phyloP scores from a whole-genome alignment of 2,329 filamentous ascomycete genomes.

The Fusarium pilosicola region DNA sequence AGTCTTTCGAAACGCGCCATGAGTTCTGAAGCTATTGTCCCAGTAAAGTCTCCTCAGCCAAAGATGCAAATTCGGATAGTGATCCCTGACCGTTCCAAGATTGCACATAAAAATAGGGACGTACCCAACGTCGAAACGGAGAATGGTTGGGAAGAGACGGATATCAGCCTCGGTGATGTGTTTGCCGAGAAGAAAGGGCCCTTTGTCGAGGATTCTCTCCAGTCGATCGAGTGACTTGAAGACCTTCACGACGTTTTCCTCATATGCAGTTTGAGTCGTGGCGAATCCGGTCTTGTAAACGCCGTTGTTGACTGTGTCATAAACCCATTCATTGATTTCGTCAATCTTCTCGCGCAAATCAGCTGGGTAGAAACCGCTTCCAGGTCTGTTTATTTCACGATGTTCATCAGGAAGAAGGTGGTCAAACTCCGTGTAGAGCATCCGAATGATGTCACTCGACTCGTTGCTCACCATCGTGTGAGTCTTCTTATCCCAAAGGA shows the following conservation, averaged over 20 bases:
- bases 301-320: conserved; percentile 61
- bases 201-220: conserved; percentile 63
- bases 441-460: conserved; percentile 84
- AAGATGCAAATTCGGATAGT: conserved; percentile 72
- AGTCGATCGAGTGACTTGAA: conserved; percentile 73
- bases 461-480: conserved; percentile 84
- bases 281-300: conserved; percentile 72
- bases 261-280: conserved; percentile 71
- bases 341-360: conserved; percentile 68
- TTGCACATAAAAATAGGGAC: conserved; percentile 74
- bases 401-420: conserved; percentile 62
- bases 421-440: conserved; percentile 82
- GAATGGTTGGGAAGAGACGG: conserved; percentile 72
- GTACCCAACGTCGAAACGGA: conserved; percentile 76
- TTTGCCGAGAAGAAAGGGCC: conserved; percentile 71
- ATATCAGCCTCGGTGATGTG: conserved; percentile 76
- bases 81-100: conserved; percentile 68
- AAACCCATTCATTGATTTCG: conserved; percentile 74
- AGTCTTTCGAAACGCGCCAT: conserved; percentile 73
- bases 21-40: conserved; percentile 57
- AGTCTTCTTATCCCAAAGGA: conserved; percentile 74
- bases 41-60: conserved; percentile 79
- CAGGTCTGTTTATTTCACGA: conserved; percentile 60
- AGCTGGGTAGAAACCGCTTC: conserved; percentile 67
- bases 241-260: conserved; percentile 67